Conservation (phyloP, 1,284 basidiomycete genomes). For the Austroboletus olivaceoglutinosus region DNA sequence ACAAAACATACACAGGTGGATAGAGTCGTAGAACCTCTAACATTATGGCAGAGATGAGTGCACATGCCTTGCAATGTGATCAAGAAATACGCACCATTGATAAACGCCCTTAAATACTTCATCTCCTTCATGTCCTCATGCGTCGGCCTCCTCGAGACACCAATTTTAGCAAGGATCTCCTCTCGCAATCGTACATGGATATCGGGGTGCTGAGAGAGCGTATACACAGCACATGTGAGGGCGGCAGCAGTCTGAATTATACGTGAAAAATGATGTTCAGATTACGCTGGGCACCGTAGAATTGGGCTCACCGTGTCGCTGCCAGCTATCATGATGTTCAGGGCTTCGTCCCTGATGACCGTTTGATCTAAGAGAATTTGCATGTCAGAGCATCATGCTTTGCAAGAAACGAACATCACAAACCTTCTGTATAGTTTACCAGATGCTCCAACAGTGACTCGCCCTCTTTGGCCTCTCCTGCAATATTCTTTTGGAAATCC, state of each 20-base stretch:
- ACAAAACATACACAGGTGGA: conserved; percentile 49
- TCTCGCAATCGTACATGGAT: conserved; percentile 46
- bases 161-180: conserved; percentile 51
- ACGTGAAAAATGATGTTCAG: conserved; percentile 3
- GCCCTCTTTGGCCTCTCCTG: conserved; percentile 15
- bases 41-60: conserved; percentile 1
- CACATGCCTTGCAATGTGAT: not conserved
- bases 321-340: conserved; percentile 44
- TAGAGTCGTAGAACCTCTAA: conserved; percentile 58
- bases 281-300: not conserved
- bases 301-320: conserved; percentile 37
- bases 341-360: conserved; percentile 38
- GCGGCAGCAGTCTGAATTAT: conserved; percentile 45
- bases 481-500: not conserved
- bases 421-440: conserved; percentile 30
- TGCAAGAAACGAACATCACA: not conserved
- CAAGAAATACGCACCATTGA: conserved; percentile 45
- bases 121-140: conserved; percentile 53
- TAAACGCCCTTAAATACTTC: conserved; percentile 58
- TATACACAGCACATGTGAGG: conserved; percentile 53
- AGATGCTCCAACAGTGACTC: conserved; percentile 33
- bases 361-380: conserved; percentile 27
- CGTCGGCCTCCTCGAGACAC: conserved; percentile 42
- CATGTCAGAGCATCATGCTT: not conserved
- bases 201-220: conserved; percentile 50